These are phyloP conservation scores for Monosporascus sp. DNA, from an alignment of 2,329 filamentous ascomycete genomes.

Conservation along the genomic window DNA sequence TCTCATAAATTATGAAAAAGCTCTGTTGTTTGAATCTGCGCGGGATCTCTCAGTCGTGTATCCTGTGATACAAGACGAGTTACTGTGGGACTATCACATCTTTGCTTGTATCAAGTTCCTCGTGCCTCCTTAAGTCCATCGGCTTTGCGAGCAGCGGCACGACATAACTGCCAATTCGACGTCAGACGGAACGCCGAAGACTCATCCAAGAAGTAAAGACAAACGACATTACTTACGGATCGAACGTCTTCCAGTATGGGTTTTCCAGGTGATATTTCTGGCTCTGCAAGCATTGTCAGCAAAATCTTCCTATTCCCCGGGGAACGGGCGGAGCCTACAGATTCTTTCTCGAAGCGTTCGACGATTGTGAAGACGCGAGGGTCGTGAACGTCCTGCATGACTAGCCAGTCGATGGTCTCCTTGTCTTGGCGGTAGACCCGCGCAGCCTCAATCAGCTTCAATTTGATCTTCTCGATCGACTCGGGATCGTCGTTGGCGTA, in stretches of 20 bases:
- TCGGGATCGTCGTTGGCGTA: conserved; percentile 63
- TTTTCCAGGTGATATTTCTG: conserved; percentile 63
- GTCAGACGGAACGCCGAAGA: not conserved
- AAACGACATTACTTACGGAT: conserved; percentile 36
- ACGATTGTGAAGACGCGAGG: conserved; percentile 69
- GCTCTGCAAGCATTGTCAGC: conserved; percentile 28
- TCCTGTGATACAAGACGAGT: too few relatives aligned
- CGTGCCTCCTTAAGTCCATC: conserved; percentile 65
- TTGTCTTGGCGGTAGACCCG: conserved; percentile 67
- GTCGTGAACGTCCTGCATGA: conserved; percentile 71
- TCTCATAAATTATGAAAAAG: too few relatives aligned
- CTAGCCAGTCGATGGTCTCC: conserved; percentile 68
- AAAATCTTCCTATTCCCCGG: not conserved
- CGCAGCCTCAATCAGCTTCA: conserved; percentile 71
- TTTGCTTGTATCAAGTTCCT: conserved; percentile 48
- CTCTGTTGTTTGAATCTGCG: too few relatives aligned
- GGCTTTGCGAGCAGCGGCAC: conserved; percentile 60
- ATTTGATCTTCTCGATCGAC: conserved; percentile 61
- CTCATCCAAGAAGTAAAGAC: not conserved
- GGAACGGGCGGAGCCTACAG: conserved; percentile 34
- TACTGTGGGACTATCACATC: not conserved
- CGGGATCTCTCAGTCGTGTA: too few relatives aligned
- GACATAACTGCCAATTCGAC: conserved; percentile 45
- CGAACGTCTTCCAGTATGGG: conserved; percentile 73
- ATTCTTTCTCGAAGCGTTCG: conserved; percentile 66